Evolutionary conservation across 805 yeast species (phyloP).

Genomic region (Cyberlindnera petersonii): DNA sequence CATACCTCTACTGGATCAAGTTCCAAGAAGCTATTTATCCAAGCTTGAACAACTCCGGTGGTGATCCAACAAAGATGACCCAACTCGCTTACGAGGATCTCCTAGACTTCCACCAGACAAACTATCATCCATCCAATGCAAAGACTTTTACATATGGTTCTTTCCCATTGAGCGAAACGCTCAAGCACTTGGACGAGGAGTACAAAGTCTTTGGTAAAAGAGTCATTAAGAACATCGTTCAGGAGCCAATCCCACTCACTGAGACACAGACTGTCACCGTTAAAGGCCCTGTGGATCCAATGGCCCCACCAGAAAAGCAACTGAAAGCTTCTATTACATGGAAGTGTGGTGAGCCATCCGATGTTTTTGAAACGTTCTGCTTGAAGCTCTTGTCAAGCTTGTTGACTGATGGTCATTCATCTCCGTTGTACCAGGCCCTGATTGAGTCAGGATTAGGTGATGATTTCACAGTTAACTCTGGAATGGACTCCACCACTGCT

Average conservation of each 20-base stretch:
- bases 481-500: constrained; percentile 78
- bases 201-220: constrained; percentile 54
- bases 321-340: constrained; percentile 82
- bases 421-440: constrained; percentile 82
- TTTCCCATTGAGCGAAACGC: constrained; percentile 57
- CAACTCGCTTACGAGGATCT: constrained; percentile 70
- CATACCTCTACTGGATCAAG: constrained; percentile 79
- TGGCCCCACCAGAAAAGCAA: constrained; percentile 64
- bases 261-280: constrained; percentile 35
- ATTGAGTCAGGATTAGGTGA: constrained; percentile 83
- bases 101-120: constrained; percentile 64
- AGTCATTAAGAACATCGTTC: constrained; percentile 30
- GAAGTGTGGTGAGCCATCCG: constrained; percentile 72
- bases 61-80: constrained; percentile 83
- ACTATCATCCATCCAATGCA: constrained; percentile 90
- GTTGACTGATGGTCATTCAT: constrained; percentile 85
- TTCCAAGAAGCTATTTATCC: constrained; percentile 84
- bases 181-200: constrained; percentile 50
- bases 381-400: constrained; percentile 67
- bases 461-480: constrained; percentile 84
- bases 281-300: constrained; percentile 81
- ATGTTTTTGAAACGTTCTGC: constrained; percentile 65
- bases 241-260: constrained; percentile 30
- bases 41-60: constrained; percentile 85
- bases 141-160: constrained; percentile 86